Base-by-base conservation (phyloP, 2,329 filamentous ascomycete species). In the Monosporascus sp. region DNA sequence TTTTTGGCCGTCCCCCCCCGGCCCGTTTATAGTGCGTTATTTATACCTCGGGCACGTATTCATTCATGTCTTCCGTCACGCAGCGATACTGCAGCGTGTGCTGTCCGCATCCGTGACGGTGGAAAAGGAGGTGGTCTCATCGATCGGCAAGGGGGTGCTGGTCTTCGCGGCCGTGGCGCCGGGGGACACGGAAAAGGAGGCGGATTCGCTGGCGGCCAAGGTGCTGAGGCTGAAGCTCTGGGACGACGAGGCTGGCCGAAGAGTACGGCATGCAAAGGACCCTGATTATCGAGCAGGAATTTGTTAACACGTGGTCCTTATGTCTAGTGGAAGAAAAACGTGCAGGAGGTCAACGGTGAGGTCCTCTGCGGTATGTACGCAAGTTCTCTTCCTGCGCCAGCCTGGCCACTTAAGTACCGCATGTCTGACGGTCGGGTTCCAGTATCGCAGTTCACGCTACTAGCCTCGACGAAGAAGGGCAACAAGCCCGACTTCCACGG, bases 401-500 rank as follows among this genome's bases (percentile, higher is more conserved):
- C 53, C 37, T 14, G 9, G 18, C 8, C n/a, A 44, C n/a, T 7
- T 15, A 6, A 26, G 14, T 15, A 44, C 11, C 3, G n/a, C 5
- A 14, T 22, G 17, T 44, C 41, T 22, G 14, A 18, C 41, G 22
- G 7, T 20, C 17, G 14, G 11, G 18, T 26, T 8, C 37, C 66
- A 95, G 93, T 99, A 46, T 97, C 94, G 15, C 94, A 99, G 73
- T 99, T 99, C 68, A 99, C 94, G 2, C 81, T 99, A 9, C 80
- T 96, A 49, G 95, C 91, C 47, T 88, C 87, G 46, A 92, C 92
- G n/a, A 96, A 92, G 68, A 97, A 97, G 72, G 93, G 93, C 58
- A 92, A 85, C 67, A 97, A 96, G 70, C 95, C 94, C 37, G 89
- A 95, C 69, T 99, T 99, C 64, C 93, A 96, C 69, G 89, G 88